Evolutionary conservation across 768 basidiomycete species (phyloP), one percentile per base, ranked within the genome.

Genomic region (Trametes gibbosa): DNA sequence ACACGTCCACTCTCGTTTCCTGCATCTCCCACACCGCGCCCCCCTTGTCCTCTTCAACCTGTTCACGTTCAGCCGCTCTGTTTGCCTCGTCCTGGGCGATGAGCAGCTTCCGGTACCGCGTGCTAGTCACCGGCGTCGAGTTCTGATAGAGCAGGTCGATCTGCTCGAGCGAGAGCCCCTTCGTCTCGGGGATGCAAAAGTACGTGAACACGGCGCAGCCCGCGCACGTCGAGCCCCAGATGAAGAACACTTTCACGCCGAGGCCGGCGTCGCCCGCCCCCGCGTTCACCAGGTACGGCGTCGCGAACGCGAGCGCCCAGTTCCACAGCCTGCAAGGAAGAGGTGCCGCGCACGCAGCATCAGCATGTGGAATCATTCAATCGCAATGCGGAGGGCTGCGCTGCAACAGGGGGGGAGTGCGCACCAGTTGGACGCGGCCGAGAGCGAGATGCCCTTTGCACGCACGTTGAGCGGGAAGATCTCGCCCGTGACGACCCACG

Each of bases 401-500:
- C 29, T 10, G 29, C 29, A 32, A 32, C n/a, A n/a, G 29, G 29
- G 10, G 10, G 29, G 10, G 10, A 32, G 29, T 10, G 23, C 43
- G 10, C 21, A 41, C 73, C 72, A 72, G 65, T 70, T 72, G 1
- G 68, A 62, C 5, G 64, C 61, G 10, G 63, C 67, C n/a, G 72
- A 69, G 21, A 73, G 62, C 19, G 72, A 69, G 63, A 72, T 68
- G 17, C 73, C 70, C 46, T 71, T 71, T 23, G 72, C 71, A 13
- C 73, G 64, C 3, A 67, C 68, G 29, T 67, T 66, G 40, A 69
- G 62, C 5, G 73, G 71, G 58, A 73, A 75, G 56, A 73, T 68
- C 55, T 74, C 73, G 2, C 70, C 72, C 50, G 64, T 64, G 37
- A 74, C 59, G 39, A 72, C 50, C 71, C 70, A 74, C 4, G 73